Evolutionary conservation across 2,329 filamentous ascomycete genomes (phyloP).

Genomic region (Arthrobotrys musiformis): DNA sequence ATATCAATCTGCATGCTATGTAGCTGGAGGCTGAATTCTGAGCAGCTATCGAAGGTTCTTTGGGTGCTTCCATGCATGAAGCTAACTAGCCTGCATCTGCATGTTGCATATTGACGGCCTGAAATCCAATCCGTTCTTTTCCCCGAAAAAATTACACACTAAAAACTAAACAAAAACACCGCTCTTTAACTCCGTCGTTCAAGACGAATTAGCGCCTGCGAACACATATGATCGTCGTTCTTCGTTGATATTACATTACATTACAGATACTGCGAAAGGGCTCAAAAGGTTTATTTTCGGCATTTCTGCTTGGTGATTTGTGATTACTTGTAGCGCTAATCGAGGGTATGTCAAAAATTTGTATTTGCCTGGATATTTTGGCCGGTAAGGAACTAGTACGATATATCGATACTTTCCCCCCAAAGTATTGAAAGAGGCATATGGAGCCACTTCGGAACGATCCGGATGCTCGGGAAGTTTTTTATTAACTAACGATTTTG

Average conservation of each 20-base stretch:
- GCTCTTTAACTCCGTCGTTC: slow-evolving; percentile 10
- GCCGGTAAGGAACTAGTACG: too few relatives aligned
- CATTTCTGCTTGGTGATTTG: too few relatives aligned
- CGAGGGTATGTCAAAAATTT: not conserved
- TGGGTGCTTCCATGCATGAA: slow-evolving; percentile 48
- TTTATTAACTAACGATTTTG: not conserved
- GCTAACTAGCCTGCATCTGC: slow-evolving; percentile 45
- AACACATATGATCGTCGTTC: not conserved
- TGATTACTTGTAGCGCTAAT: not conserved
- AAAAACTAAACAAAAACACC: too few relatives aligned
- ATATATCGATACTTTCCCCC: slow-evolving; percentile 1
- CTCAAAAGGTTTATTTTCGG: slow-evolving; percentile 2
- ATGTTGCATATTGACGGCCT: slow-evolving; percentile 24
- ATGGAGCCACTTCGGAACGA: slow-evolving; percentile 45
- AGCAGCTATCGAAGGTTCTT: slow-evolving; percentile 16
- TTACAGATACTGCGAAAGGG: not conserved
- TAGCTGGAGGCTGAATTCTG: slow-evolving; percentile 14
- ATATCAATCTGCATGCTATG: slow-evolving; percentile 41
- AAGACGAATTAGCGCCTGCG: not conserved
- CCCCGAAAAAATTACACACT: too few relatives aligned
- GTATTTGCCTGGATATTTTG: too few relatives aligned
- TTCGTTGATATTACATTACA: slow-evolving; percentile 1
- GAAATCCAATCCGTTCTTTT: not conserved
- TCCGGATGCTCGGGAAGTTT: slow-evolving; percentile 40
- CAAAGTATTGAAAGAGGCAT: not conserved